Evolutionary conservation across 768 basidiomycete species (phyloP), one percentile per base, ranked within the genome.

Genomic region (Mrakia frigida): DNA sequence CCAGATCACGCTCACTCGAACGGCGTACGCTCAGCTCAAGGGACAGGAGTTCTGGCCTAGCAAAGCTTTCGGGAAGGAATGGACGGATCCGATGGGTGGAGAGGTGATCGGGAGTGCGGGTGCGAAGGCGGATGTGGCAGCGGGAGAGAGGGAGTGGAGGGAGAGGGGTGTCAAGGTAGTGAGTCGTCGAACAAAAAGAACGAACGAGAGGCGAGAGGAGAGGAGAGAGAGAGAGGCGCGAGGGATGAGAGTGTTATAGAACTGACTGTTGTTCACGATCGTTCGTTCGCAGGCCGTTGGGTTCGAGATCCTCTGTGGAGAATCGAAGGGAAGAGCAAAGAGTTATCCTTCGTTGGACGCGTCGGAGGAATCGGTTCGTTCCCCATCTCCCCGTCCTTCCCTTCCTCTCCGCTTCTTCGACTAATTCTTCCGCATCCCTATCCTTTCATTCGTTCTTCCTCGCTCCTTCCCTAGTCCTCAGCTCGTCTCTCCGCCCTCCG

Each of bases 81-180:
- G 72, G 83, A 80, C 72, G 33, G 65, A 76, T 52, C 79, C 79
- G 11, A 63, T 75, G 7, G 18, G 50, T 21, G 10, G 79, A 81
- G 65, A 39, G 35, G 37, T 39, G 18, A 68, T 68, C 39, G 33
- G 79, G 89, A 35, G 50, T 16, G 35, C 13, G 1, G 46, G 18
- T 16, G 46, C 46, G 46, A 50, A 37, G n/a, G 33, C 73, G 79
- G 78, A 13, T n/a, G 33, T 53, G 79, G 78, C 87, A 7, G 88
- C 87, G 1, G 83, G 85, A 59, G 89, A 92, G 79, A 89, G 89
- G 89, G 87, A 90, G 79, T 89, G 92, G 90, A 86, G 88, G 75
- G 92, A 94, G 83, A 82, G 92, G 39, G 96, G 96, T 11, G 91
- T 98, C 90, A 98, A 98, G 85, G 89, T 98, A 72, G 94, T 92